A percentile compares a stretch with the other conserved stretches of the same genome.
Evolutionary conservation across 306 rosid genomes (phyloP).

Genomic region (Adenanthera pavonina): DNA sequence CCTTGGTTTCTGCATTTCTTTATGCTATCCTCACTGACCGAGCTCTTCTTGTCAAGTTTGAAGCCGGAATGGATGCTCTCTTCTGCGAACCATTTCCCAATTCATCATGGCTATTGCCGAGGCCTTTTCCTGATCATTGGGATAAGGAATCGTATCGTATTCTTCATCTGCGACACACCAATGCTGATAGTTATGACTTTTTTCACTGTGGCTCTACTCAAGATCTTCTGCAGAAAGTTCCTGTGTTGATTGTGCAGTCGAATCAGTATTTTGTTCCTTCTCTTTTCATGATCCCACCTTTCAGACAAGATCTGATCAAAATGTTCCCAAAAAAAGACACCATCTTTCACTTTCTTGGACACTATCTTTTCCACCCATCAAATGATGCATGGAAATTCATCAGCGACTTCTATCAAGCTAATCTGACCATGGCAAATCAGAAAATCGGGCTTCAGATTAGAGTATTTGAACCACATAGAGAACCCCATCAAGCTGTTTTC

Average conservation of each 20-base stretch:
- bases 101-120: neutral
- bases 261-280: neutral
- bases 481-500: neutral
- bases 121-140: neutral
- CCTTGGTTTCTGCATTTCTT: neutral
- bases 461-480: neutral
- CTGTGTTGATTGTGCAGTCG: neutral
- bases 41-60: slow-evolving; percentile 3
- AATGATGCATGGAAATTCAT: neutral
- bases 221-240: neutral
- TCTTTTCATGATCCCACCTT: neutral
- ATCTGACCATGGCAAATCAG: neutral
- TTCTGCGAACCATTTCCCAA: neutral
- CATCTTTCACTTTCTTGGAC: neutral
- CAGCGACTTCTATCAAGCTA: neutral
- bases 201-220: neutral
- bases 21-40: slow-evolving; percentile 2
- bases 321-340: neutral
- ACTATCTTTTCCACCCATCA: neutral
- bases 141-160: neutral
- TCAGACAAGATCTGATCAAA: neutral
- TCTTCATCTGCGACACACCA: neutral
- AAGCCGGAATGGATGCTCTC: neutral
- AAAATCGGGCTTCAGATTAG: neutral
- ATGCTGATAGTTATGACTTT: neutral